Conservation (phyloP, 1,284 basidiomycete genomes). For the Melampsora larici-populina region DNA sequence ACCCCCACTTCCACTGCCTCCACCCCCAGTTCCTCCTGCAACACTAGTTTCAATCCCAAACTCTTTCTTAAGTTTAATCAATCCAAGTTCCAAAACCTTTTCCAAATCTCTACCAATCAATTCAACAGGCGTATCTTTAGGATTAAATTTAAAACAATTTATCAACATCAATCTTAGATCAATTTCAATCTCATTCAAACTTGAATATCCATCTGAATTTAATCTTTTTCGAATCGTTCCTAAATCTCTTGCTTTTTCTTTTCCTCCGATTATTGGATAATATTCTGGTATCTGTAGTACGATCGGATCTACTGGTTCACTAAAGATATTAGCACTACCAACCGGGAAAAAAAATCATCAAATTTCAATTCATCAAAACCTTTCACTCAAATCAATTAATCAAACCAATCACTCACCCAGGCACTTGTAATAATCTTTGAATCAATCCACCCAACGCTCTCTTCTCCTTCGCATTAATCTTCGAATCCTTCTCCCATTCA, state of each 20-base stretch:
- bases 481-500: slow-evolving; percentile 78
- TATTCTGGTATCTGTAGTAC: slow-evolving; percentile 75
- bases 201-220: slow-evolving; percentile 76
- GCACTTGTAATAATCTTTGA: slow-evolving; percentile 50
- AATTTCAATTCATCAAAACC: no score
- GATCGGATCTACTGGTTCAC: slow-evolving; percentile 61
- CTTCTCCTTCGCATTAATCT: slow-evolving; percentile 51
- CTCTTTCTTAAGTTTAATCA: slow-evolving; percentile 45
- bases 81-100: slow-evolving; percentile 50
- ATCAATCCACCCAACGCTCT: slow-evolving; percentile 14
- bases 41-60: background rate
- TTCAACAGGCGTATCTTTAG: slow-evolving; percentile 71
- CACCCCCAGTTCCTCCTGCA: background rate
- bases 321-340: slow-evolving; percentile 27
- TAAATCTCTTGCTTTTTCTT: slow-evolving; percentile 82
- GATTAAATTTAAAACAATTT: slow-evolving; percentile 83
- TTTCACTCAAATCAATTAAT: slow-evolving; percentile 29
- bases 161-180: slow-evolving; percentile 79
- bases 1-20: background rate
- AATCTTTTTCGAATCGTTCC: slow-evolving; percentile 75
- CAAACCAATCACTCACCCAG: slow-evolving; percentile 44
- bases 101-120: slow-evolving; percentile 54
- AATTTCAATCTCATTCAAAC: slow-evolving; percentile 69
- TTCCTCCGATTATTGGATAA: slow-evolving; percentile 68
- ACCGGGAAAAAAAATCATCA: no score